Evolutionary conservation across 2,329 filamentous ascomycete genomes (phyloP).

Genomic region (Hypomyces perniciosus): DNA sequence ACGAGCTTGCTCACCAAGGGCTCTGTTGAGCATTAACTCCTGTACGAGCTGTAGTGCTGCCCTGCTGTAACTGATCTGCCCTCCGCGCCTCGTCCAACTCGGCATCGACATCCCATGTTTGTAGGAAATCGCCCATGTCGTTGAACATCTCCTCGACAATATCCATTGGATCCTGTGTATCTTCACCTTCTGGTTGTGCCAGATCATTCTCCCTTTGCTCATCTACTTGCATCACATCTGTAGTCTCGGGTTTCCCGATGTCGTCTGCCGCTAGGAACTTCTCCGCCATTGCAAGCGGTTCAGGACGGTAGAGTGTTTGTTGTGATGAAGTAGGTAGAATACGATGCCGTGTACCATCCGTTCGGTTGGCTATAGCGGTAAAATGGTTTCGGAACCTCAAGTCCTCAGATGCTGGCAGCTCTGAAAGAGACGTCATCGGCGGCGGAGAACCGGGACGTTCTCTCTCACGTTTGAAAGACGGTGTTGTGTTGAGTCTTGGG

Average conservation of each 20-base stretch:
- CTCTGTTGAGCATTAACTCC: conserved; percentile 14
- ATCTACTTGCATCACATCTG: not conserved
- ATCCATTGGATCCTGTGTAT: conserved; percentile 28
- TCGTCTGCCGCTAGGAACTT: conserved; percentile 21
- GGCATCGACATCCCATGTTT: conserved; percentile 29
- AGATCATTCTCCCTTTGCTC: not conserved
- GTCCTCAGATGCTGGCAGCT: conserved; percentile 29
- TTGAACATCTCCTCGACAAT: conserved; percentile 32
- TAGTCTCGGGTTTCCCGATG: not conserved
- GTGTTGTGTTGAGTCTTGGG: conserved; percentile 1
- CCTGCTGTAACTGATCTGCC: conserved; percentile 6
- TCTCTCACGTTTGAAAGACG: conserved; percentile 13
- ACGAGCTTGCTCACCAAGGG: conserved; percentile 19
- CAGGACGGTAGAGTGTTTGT: conserved; percentile 18
- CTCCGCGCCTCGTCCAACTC: conserved; percentile 29
- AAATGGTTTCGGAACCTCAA: conserved; percentile 44
- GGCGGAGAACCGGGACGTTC: conserved; percentile 37
- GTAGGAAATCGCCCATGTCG: conserved; percentile 31
- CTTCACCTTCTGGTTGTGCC: conserved; percentile 10
- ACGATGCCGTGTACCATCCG: conserved; percentile 24
- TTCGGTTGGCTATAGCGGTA: conserved; percentile 34
- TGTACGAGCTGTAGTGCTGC: not conserved
- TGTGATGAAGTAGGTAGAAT: conserved; percentile 40
- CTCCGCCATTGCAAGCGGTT: conserved; percentile 21
- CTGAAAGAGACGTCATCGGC: conserved; percentile 29